These are phyloP conservation scores for Acanthamoeba healyi DNA, from an alignment of 208 protist species.

Conservation along the genomic window DNA sequence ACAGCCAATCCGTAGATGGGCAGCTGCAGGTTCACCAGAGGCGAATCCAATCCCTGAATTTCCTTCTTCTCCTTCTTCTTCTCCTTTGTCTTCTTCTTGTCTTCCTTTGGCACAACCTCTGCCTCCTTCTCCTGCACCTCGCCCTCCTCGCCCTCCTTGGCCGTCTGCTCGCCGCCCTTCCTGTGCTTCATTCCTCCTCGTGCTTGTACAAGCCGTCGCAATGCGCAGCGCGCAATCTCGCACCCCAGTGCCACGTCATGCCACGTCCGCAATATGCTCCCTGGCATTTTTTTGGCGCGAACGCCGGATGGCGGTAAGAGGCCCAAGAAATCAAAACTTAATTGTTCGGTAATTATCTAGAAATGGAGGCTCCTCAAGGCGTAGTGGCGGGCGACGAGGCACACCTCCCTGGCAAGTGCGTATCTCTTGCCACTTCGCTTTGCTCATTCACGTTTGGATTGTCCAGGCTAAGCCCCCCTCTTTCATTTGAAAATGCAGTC, in stretches of 20 bases:
- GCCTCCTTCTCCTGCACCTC: neutral
- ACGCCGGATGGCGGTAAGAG: neutral
- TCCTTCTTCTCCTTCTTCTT: constrained; percentile 66
- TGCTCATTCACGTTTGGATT: too few relatives aligned
- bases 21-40: constrained; percentile 18
- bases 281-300: neutral
- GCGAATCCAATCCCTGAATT: constrained; percentile 17
- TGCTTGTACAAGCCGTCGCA: neutral
- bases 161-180: neutral
- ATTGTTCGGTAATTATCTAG: neutral
- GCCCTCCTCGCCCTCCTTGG: neutral
- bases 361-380: neutral
- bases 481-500: neutral
- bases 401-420: neutral
- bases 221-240: neutral
- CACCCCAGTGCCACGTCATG: neutral
- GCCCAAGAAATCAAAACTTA: neutral
- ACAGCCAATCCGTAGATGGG: constrained; percentile 51
- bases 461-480: too few relatives aligned
- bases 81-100: neutral
- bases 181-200: constrained; percentile 1
- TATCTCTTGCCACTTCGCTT: too few relatives aligned
- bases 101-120: neutral
- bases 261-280: neutral
- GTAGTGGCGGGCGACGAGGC: neutral